Evolutionary conservation across 768 basidiomycete genomes (phyloP).

Genomic region (Termitomyces sp.): DNA sequence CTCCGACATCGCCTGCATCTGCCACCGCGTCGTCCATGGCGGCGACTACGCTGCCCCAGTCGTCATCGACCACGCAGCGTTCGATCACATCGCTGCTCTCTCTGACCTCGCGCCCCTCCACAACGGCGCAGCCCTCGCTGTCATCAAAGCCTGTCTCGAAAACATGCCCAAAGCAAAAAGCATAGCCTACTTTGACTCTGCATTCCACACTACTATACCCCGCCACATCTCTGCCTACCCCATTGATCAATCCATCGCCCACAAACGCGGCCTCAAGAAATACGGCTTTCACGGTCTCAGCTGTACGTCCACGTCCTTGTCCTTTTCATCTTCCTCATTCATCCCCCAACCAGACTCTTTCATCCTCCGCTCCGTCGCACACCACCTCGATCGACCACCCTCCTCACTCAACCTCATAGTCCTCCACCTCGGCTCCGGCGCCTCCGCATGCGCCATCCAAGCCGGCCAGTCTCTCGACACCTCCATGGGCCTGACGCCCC

Average conservation of each 20-base stretch:
- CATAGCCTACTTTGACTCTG: slow-evolving; percentile 84
- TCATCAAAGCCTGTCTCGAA: slow-evolving; percentile 55
- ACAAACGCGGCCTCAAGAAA: slow-evolving; percentile 67
- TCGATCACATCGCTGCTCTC: slow-evolving; percentile 66
- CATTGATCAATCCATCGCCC: slow-evolving; percentile 57
- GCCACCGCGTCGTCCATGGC: slow-evolving; percentile 85
- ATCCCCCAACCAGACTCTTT: slow-evolving; percentile 42
- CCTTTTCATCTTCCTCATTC: not conserved
- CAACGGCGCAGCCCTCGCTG: slow-evolving; percentile 55
- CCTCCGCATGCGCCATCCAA: slow-evolving; percentile 73
- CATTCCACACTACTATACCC: slow-evolving; percentile 78
- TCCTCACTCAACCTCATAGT: slow-evolving; percentile 67
- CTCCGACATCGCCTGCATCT: slow-evolving; percentile 48
- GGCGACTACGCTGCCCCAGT: slow-evolving; percentile 73
- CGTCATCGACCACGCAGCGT: slow-evolving; percentile 58
- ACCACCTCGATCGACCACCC: slow-evolving; percentile 48
- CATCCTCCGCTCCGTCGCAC: slow-evolving; percentile 60
- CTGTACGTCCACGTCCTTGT: slow-evolving; percentile 50
- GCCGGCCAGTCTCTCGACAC: slow-evolving; percentile 77
- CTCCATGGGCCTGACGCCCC: slow-evolving; percentile 87
- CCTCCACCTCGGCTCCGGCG: slow-evolving; percentile 88
- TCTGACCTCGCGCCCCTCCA: slow-evolving; percentile 80
- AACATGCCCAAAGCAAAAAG: slow-evolving; percentile 63
- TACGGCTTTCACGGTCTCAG: slow-evolving; percentile 91
- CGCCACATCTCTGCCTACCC: slow-evolving; percentile 75